phyloP scores from a whole-genome alignment of 1,284 basidiomycete genomes.

The Heterobasidion annosum region DNA sequence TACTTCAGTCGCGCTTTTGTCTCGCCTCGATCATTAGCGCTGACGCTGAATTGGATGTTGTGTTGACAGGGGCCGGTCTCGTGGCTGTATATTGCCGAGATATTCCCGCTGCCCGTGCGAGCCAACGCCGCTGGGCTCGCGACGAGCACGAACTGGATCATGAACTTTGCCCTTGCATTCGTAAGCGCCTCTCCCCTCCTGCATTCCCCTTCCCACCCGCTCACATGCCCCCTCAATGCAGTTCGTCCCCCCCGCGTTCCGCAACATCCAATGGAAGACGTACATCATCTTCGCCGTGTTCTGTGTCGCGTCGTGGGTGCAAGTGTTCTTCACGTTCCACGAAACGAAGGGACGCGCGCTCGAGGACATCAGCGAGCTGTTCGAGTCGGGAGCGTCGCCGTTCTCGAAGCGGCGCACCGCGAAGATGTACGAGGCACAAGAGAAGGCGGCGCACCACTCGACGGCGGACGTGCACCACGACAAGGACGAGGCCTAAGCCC shows the following conservation, averaged over 20 bases:
- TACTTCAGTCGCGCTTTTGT: background rate
- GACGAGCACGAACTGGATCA: constrained; percentile 41
- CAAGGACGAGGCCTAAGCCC: background rate
- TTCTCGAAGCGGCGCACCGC: background rate
- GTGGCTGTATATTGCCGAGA: constrained; percentile 19
- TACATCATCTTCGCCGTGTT: constrained; percentile 11
- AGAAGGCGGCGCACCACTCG: background rate
- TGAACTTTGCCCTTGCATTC: constrained; percentile 35
- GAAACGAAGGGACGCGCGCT: constrained; percentile 10
- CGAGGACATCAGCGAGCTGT: constrained; percentile 7
- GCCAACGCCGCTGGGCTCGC: constrained; percentile 39
- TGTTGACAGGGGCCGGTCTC: constrained; percentile 19
- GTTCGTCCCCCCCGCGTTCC: constrained; percentile 6
- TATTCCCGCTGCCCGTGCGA: constrained; percentile 33
- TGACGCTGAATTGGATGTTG: constrained; percentile 17
- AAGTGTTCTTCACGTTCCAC: constrained; percentile 3
- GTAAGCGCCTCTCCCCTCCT: constrained; percentile 8
- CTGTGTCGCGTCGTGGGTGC: constrained; percentile 3
- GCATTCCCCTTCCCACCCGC: background rate
- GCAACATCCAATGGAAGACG: constrained; percentile 7
- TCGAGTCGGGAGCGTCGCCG: background rate
- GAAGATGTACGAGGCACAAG: background rate
- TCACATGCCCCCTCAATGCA: background rate
- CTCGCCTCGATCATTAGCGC: constrained; percentile 10
- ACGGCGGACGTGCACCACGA: background rate